Conservation (phyloP, 768 basidiomycete species). For the Dentipellis sp. region DNA sequence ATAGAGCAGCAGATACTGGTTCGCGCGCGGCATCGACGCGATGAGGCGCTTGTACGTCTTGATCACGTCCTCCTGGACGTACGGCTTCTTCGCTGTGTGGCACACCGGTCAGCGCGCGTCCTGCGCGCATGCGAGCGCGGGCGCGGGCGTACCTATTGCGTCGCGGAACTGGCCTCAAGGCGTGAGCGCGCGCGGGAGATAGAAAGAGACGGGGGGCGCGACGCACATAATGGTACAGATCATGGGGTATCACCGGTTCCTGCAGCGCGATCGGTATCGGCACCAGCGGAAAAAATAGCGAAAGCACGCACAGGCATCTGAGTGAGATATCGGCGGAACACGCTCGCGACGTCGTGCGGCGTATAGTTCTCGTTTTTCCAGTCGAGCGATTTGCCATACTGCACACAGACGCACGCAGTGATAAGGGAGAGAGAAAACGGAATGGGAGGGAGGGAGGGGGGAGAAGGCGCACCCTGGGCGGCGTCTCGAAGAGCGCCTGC, state of each 20-base stretch:
- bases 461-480: conserved; percentile 54
- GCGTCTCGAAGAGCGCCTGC: conserved; percentile 82
- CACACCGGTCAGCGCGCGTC: too few species aligned
- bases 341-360: conserved; percentile 95
- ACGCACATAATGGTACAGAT: conserved; percentile 81
- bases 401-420: conserved; percentile 5
- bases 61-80: conserved; percentile 64
- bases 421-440: neutral
- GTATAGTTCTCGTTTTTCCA: conserved; percentile 84
- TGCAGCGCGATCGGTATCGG: conserved; percentile 22
- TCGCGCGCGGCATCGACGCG: conserved; percentile 72
- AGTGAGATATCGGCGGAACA: conserved; percentile 91
- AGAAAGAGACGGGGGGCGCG: conserved; percentile 11
- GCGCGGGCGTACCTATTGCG: conserved; percentile 45
- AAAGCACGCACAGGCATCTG: conserved; percentile 79
- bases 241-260: conserved; percentile 93
- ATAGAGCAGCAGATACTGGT: conserved; percentile 95
- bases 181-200: conserved; percentile 5
- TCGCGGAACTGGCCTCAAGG: conserved; percentile 57
- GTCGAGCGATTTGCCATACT: conserved; percentile 93
- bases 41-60: conserved; percentile 80
- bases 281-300: neutral
- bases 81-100: conserved; percentile 51
- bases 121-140: too few species aligned
- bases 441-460: neutral